phyloP scores from a whole-genome alignment of 768 basidiomycete genomes.

The Tephrocybe rancida region DNA sequence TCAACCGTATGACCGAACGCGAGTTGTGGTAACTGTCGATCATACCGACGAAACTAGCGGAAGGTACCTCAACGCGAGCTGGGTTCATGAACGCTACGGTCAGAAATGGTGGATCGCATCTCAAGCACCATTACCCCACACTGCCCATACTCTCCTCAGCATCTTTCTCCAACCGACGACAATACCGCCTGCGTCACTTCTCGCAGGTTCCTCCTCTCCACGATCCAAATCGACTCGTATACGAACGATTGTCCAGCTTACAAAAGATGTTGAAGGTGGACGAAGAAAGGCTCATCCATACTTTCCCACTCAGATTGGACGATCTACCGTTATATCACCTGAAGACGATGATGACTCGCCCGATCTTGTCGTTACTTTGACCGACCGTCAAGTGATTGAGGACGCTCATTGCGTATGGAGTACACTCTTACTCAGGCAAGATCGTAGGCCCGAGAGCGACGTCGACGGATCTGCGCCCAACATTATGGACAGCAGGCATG shows the following conservation, averaged over 20 bases:
- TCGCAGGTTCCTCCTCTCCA: slow-evolving; percentile 6
- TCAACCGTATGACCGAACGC: slow-evolving; percentile 80
- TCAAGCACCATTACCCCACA: slow-evolving; percentile 75
- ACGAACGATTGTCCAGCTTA: slow-evolving; percentile 82
- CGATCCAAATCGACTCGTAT: slow-evolving; percentile 41
- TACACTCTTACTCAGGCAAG: slow-evolving; percentile 54
- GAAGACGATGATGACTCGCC: slow-evolving; percentile 41
- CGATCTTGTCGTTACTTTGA: slow-evolving; percentile 60
- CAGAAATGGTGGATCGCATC: slow-evolving; percentile 84
- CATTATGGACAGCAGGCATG: slow-evolving; percentile 13
- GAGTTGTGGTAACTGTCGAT: slow-evolving; percentile 51
- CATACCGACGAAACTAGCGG: slow-evolving; percentile 28
- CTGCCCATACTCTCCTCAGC: slow-evolving; percentile 78
- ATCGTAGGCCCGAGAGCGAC: slow-evolving; percentile 11
- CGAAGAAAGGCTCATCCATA: slow-evolving; percentile 77
- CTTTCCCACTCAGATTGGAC: slow-evolving; percentile 65
- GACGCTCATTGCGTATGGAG: slow-evolving; percentile 66
- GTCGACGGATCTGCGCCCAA: slow-evolving; percentile 4
- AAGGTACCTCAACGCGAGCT: slow-evolving; percentile 82
- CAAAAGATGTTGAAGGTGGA: slow-evolving; percentile 69
- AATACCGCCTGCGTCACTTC: slow-evolving; percentile 30
- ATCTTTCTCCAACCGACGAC: slow-evolving; percentile 55
- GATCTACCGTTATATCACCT: slow-evolving; percentile 47
- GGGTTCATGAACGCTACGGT: slow-evolving; percentile 77
- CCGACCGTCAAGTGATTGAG: slow-evolving; percentile 43